A percentile compares a stretch with the other conserved stretches of the same genome.
Conservation (phyloP, 2,329 filamentous ascomycete genomes). For the Phaeosphaeria sp. region DNA sequence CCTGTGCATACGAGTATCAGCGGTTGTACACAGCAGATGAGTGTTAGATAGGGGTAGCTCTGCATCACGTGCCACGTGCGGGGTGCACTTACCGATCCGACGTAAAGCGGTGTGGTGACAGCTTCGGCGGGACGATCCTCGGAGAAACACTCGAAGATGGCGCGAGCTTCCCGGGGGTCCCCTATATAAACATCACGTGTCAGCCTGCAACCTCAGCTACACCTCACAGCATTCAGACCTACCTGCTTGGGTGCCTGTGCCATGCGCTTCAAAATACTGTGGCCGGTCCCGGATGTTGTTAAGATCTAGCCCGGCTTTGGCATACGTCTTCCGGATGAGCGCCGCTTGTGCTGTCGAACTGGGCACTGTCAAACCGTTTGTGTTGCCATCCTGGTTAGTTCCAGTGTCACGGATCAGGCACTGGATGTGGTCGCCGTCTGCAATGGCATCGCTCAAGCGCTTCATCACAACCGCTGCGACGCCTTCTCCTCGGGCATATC, state of each 20-base stretch:
- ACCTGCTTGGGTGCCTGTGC: conserved; percentile 49
- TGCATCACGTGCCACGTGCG: too few species aligned
- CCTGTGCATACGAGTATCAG: too few species aligned
- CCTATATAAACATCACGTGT: too few species aligned
- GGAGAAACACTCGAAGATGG: conserved; percentile 24
- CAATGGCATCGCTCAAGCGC: conserved; percentile 55
- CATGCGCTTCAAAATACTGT: conserved; percentile 50
- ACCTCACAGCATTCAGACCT: too few species aligned
- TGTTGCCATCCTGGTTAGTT: conserved; percentile 49
- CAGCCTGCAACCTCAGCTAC: too few species aligned
- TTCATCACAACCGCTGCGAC: conserved; percentile 61
- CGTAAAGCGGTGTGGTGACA: neutral
- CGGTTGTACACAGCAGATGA: too few species aligned
- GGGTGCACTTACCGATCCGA: conserved; percentile 15
- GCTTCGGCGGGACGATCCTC: too few species aligned
- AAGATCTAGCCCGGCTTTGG: conserved; percentile 44
- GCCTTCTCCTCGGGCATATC: conserved; percentile 62
- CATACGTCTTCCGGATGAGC: conserved; percentile 43
- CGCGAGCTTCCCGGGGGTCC: conserved; percentile 35
- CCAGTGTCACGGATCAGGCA: conserved; percentile 47
- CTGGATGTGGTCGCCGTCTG: conserved; percentile 52
- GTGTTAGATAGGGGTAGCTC: too few species aligned
- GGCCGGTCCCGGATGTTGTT: conserved; percentile 17
- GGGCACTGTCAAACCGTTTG: conserved; percentile 50
- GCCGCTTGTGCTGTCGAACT: conserved; percentile 53